Evolutionary conservation across 75 land plant genomes (phyloP).

Genomic region (Selaginella tamariscina): DNA sequence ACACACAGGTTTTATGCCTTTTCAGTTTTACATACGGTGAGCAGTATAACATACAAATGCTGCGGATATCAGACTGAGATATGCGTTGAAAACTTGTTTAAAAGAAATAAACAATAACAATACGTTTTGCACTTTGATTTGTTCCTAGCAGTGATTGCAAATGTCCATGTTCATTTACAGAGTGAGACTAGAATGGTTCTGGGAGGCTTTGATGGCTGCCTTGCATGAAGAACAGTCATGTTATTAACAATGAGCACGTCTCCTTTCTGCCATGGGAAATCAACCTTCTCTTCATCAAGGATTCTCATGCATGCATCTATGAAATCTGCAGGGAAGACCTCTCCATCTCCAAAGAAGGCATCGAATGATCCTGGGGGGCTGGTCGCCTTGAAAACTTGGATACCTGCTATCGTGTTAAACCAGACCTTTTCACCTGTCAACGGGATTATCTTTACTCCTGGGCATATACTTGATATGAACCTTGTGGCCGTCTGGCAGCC

Average conservation of each 20-base stretch:
- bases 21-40: no score
- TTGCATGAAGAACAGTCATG: constrained; percentile 16
- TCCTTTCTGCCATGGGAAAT: constrained; percentile 18
- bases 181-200: constrained; percentile 15
- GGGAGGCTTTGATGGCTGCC: constrained; percentile 15
- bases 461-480: background rate
- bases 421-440: background rate
- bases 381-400: background rate
- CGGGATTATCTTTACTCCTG: background rate
- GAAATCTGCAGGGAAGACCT: background rate
- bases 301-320: constrained; percentile 2
- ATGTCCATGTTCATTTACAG: constrained; percentile 15
- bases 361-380: background rate
- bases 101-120: no score
- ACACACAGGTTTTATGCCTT: no score
- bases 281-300: constrained; percentile 17
- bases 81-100: no score
- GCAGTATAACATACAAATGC: no score
- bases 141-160: no score
- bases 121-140: no score
- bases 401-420: background rate
- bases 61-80: no score
- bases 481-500: background rate
- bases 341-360: constrained; percentile 21
- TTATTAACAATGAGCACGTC: constrained; percentile 24